phyloP scores from a whole-genome alignment of 2,329 filamentous ascomycete species.

The Cladophialophora carrionii region DNA sequence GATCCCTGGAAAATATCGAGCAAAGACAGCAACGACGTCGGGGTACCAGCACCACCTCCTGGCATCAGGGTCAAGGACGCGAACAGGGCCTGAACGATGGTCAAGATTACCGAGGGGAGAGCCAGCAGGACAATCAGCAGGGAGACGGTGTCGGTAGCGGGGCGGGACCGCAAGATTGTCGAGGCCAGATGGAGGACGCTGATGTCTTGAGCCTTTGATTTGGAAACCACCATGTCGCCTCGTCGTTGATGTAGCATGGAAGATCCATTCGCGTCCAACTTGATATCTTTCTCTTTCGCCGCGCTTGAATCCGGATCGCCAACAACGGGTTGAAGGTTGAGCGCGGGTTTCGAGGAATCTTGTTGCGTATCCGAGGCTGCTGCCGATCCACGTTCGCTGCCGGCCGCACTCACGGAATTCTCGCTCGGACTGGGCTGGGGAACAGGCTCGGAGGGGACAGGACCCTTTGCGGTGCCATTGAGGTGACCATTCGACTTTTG shows the following conservation, averaged over 20 bases:
- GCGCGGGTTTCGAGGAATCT: slow-evolving; percentile 13
- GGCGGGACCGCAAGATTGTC: slow-evolving; percentile 86
- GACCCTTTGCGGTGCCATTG: slow-evolving; percentile 55
- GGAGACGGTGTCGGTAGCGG: slow-evolving; percentile 91
- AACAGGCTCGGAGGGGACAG: slow-evolving; percentile 40
- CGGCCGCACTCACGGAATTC: slow-evolving; percentile 16
- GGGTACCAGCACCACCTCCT: slow-evolving; percentile 67
- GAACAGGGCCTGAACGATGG: slow-evolving; percentile 88
- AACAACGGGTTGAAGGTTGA: slow-evolving; percentile 7
- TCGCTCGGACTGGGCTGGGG: slow-evolving; percentile 24
- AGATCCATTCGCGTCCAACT: slow-evolving; percentile 32
- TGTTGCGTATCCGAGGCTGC: slow-evolving; percentile 10
- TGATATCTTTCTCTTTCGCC: slow-evolving; percentile 27
- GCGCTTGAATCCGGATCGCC: slow-evolving; percentile 20
- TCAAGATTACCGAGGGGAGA: slow-evolving; percentile 83
- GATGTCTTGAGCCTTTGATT: slow-evolving; percentile 69
- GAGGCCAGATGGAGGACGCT: slow-evolving; percentile 76
- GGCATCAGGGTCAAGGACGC: slow-evolving; percentile 91
- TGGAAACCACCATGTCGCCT: slow-evolving; percentile 71
- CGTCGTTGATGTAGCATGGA: slow-evolving; percentile 50
- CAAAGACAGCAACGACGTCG: slow-evolving; percentile 74
- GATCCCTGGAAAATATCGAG: slow-evolving; percentile 90
- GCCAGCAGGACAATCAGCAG: slow-evolving; percentile 96
- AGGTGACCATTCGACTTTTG: slow-evolving; percentile 61
- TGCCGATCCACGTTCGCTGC: slow-evolving; percentile 18